Conservation (phyloP, 2,329 filamentous ascomycete species). For the Alternaria sp. region DNA sequence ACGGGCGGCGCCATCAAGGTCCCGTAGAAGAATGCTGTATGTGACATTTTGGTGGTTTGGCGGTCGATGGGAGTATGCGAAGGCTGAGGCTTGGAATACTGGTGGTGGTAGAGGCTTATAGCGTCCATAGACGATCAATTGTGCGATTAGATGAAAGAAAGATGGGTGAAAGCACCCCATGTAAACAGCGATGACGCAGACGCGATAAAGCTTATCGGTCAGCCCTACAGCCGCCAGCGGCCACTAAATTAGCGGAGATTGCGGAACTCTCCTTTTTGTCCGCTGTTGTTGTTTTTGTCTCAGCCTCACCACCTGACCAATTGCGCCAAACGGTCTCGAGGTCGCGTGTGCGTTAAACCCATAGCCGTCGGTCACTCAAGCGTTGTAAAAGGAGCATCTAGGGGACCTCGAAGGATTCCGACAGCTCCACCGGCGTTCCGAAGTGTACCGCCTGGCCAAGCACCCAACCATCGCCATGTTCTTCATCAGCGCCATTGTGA, state of each 20-base stretch:
- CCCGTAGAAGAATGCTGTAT: constrained; percentile 72
- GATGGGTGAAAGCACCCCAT: neutral
- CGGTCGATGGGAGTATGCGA: neutral
- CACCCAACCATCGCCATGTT: constrained; percentile 36
- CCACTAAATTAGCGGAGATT: constrained; percentile 27
- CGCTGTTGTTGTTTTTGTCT: neutral
- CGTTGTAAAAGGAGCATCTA: neutral
- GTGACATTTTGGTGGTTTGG: constrained; percentile 41
- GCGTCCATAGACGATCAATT: neutral
- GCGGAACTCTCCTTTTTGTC: constrained; percentile 6
- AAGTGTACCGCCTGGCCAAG: constrained; percentile 2
- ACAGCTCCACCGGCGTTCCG: constrained; percentile 11
- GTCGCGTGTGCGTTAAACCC: neutral
- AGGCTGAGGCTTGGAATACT: neutral
- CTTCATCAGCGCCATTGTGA: constrained; percentile 47
- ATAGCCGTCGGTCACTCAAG: neutral
- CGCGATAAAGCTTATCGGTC: constrained; percentile 17
- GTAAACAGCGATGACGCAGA: constrained; percentile 2
- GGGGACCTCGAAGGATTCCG: constrained; percentile 1
- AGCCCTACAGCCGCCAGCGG: constrained; percentile 21
- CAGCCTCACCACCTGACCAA: neutral
- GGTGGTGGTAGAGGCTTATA: constrained; percentile 16
- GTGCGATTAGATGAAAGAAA: neutral
- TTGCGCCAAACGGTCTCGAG: neutral
- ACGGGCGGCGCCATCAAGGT: constrained; percentile 85